These are phyloP conservation scores for Naumovozyma castellii DNA, from an alignment of 805 yeast genomes.

Conservation along the genomic window DNA sequence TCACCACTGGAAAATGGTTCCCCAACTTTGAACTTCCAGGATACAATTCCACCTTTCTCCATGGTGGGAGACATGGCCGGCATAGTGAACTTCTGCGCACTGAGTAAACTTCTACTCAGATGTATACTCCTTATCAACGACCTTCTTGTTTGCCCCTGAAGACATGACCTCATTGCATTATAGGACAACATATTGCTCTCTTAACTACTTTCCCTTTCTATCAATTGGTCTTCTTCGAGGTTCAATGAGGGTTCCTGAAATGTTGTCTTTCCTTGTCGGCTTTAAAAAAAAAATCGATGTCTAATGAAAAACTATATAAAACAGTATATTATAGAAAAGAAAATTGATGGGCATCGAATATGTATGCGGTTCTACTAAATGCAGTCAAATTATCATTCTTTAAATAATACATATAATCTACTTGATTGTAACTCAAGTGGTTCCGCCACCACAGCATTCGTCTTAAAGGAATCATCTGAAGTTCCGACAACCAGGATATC, in stretches of 20 bases:
- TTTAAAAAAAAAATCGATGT: neutral
- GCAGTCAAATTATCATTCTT: neutral
- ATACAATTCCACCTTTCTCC: slow-evolving; percentile 88
- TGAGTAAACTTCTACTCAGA: slow-evolving; percentile 11
- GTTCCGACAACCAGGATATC: slow-evolving; percentile 36
- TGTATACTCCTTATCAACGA: slow-evolving; percentile 16
- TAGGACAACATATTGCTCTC: slow-evolving; percentile 1
- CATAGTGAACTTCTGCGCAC: slow-evolving; percentile 58
- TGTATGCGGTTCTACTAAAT: no score
- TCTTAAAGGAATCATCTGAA: slow-evolving; percentile 42
- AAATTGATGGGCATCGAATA: no score
- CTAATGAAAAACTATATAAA: no score
- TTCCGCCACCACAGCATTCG: slow-evolving; percentile 21
- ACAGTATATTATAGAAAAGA: no score
- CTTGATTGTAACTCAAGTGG: slow-evolving; percentile 18
- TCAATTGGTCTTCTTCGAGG: no score
- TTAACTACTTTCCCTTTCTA: neutral
- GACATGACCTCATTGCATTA: neutral
- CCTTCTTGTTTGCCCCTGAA: neutral
- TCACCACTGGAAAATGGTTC: slow-evolving; percentile 77
- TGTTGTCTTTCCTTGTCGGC: neutral
- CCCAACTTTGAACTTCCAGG: slow-evolving; percentile 79
- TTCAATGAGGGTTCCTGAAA: neutral
- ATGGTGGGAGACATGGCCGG: slow-evolving; percentile 99
- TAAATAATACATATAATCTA: slow-evolving; percentile 9